Evolutionary conservation across 805 yeast genomes (phyloP).

Genomic region (Zygosaccharomyces lentus): DNA sequence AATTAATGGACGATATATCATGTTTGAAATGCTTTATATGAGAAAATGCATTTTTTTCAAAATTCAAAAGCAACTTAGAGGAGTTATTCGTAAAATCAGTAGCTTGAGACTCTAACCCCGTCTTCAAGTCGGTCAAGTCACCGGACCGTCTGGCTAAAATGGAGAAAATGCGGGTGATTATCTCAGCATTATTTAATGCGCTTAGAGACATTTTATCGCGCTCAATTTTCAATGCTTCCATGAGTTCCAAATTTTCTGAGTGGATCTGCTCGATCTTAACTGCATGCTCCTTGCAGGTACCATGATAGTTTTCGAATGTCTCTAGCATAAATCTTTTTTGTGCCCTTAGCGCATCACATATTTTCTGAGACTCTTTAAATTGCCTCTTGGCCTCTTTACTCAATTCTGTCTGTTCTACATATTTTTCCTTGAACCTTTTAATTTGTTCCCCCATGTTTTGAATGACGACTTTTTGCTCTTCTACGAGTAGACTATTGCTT

Average conservation of each 20-base stretch:
- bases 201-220: constrained; percentile 14
- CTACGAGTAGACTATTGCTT: constrained; percentile 46
- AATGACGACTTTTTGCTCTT: constrained; percentile 47
- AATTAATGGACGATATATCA: constrained; percentile 4
- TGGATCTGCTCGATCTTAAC: constrained; percentile 17
- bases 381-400: constrained; percentile 24
- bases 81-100: constrained; percentile 8
- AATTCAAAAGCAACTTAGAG: constrained; percentile 5
- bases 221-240: constrained; percentile 14
- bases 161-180: constrained; percentile 15
- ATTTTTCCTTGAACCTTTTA: constrained; percentile 38
- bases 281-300: constrained; percentile 15
- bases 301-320: constrained; percentile 20
- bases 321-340: constrained; percentile 12
- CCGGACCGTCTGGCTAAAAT: constrained; percentile 18
- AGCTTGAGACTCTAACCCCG: constrained; percentile 10
- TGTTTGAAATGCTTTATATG: not conserved
- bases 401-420: constrained; percentile 36
- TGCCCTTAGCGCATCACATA: constrained; percentile 6
- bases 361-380: constrained; percentile 14
- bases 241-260: constrained; percentile 13
- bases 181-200: constrained; percentile 16
- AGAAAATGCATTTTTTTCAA: constrained; percentile 6
- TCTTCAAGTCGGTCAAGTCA: constrained; percentile 2
- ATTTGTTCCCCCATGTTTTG: constrained; percentile 48